phyloP scores from a whole-genome alignment of 495 filamentous ascomycete species.

The Penicillium steckii region DNA sequence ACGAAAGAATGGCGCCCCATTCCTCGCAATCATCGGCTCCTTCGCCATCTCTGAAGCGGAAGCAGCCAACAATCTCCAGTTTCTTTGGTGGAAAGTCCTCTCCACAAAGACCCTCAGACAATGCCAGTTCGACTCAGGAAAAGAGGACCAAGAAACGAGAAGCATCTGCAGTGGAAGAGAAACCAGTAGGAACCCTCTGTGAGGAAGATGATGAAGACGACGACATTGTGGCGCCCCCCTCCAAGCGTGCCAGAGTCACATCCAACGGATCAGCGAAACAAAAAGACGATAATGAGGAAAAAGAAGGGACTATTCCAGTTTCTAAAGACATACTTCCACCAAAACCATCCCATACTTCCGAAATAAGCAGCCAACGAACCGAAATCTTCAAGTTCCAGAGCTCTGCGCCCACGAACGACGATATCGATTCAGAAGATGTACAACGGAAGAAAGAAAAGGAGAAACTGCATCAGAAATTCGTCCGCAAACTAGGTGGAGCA shows the following conservation, averaged over 20 bases:
- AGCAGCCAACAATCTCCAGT: constrained; percentile 79
- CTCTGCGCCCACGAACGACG: constrained; percentile 16
- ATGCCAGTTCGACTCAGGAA: constrained; percentile 5
- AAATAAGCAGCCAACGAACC: constrained; percentile 34
- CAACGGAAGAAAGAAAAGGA: constrained; percentile 54
- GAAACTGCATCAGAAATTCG: constrained; percentile 79
- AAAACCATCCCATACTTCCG: constrained; percentile 9
- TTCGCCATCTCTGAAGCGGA: constrained; percentile 49
- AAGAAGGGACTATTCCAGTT: constrained; percentile 14
- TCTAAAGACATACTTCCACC: constrained; percentile 1
- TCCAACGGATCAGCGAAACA: background rate
- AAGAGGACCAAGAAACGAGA: constrained; percentile 14
- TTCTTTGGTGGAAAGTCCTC: constrained; percentile 74
- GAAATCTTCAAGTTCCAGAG: constrained; percentile 43
- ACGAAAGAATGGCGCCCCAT: constrained; percentile 29
- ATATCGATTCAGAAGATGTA: constrained; percentile 46
- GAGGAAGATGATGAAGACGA: constrained; percentile 33
- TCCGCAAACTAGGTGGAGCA: constrained; percentile 81
- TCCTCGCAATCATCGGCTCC: constrained; percentile 43
- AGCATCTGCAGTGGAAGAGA: constrained; percentile 11
- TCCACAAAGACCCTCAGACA: constrained; percentile 13
- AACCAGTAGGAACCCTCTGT: constrained; percentile 21
- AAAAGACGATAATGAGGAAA: background rate
- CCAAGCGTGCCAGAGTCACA: constrained; percentile 37
- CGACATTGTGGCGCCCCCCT: constrained; percentile 39